These are phyloP conservation scores for Rhizopus stolonifer DNA, from an alignment of 371 early-diverging fungal genomes.

Conservation along the genomic window DNA sequence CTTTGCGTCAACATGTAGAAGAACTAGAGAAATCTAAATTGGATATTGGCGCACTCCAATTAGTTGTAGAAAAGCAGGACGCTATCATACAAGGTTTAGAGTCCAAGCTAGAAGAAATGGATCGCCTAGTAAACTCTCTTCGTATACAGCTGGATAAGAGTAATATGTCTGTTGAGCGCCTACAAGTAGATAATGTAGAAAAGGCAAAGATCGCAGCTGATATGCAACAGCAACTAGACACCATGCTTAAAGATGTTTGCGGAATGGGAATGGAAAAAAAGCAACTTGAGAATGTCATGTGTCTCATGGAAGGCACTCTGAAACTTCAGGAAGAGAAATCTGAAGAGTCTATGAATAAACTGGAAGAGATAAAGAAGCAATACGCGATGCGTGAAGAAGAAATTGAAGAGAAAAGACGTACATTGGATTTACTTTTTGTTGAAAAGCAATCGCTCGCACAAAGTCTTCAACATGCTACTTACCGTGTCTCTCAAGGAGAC, in stretches of 20 bases:
- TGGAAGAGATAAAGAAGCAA: constrained; percentile 35
- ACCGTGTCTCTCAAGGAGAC: constrained; percentile 28
- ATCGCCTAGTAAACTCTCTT: constrained; percentile 22
- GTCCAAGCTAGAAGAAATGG: constrained; percentile 37
- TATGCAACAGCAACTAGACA: constrained; percentile 27
- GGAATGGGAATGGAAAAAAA: constrained; percentile 35
- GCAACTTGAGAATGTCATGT: constrained; percentile 32
- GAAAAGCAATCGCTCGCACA: constrained; percentile 25
- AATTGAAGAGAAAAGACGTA: constrained; percentile 27
- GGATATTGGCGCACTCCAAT: constrained; percentile 26
- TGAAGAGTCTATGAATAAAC: constrained; percentile 23
- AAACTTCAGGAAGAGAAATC: constrained; percentile 35
- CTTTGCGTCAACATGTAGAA: constrained; percentile 24
- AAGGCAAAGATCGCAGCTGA: constrained; percentile 21
- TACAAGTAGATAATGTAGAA: constrained; percentile 26
- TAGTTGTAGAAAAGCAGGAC: constrained; percentile 45
- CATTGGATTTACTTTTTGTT: constrained; percentile 20
- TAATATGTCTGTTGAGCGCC: constrained; percentile 22
- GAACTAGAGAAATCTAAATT: constrained; percentile 31
- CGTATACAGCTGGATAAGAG: constrained; percentile 33
- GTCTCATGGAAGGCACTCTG: constrained; percentile 33
- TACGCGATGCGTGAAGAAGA: constrained; percentile 31
- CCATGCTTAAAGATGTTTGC: constrained; percentile 29
- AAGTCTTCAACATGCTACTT: constrained; percentile 15
- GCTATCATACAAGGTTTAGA: constrained; percentile 38